These are phyloP conservation scores for Clitopilus hobsonii DNA, from an alignment of 768 basidiomycete species.

Conservation along the genomic window DNA sequence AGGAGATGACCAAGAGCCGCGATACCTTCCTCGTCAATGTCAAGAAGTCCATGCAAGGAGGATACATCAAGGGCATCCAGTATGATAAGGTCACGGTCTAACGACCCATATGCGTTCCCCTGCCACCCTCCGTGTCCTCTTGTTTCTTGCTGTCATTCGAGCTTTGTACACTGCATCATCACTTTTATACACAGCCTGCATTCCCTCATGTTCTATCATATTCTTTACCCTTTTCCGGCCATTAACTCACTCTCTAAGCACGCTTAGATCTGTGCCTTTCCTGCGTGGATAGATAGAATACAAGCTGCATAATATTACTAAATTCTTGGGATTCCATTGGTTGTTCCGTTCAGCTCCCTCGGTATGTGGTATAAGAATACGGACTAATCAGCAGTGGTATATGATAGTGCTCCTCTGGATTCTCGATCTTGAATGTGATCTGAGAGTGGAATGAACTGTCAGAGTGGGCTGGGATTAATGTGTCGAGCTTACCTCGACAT, in stretches of 20 bases:
- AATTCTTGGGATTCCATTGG: slow-evolving; percentile 10
- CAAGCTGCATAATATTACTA: slow-evolving; percentile 17
- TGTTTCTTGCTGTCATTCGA: slow-evolving; percentile 1
- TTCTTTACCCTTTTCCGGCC: neutral
- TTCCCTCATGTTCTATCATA: neutral
- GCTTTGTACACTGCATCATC: slow-evolving; percentile 2
- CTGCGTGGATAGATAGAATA: slow-evolving; percentile 17
- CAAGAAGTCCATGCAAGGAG: slow-evolving; percentile 82
- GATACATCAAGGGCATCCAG: slow-evolving; percentile 66
- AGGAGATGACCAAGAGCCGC: slow-evolving; percentile 87
- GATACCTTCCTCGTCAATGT: slow-evolving; percentile 84
- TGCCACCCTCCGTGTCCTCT: slow-evolving; percentile 12
- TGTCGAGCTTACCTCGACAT: slow-evolving; percentile 66
- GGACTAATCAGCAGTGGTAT: slow-evolving; percentile 91
- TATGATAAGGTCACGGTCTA: slow-evolving; percentile 71
- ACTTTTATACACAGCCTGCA: slow-evolving; percentile 7
- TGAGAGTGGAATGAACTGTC: slow-evolving; percentile 21
- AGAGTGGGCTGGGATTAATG: neutral
- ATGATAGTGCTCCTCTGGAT: slow-evolving; percentile 82
- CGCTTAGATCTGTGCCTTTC: neutral
- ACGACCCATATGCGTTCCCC: slow-evolving; percentile 21
- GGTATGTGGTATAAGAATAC: slow-evolving; percentile 87
- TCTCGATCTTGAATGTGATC: slow-evolving; percentile 75
- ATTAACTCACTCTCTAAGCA: neutral
- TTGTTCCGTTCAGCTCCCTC: slow-evolving; percentile 62